phyloP scores from a whole-genome alignment of 1,139 yeast species.

The Geotrichum candidum region DNA sequence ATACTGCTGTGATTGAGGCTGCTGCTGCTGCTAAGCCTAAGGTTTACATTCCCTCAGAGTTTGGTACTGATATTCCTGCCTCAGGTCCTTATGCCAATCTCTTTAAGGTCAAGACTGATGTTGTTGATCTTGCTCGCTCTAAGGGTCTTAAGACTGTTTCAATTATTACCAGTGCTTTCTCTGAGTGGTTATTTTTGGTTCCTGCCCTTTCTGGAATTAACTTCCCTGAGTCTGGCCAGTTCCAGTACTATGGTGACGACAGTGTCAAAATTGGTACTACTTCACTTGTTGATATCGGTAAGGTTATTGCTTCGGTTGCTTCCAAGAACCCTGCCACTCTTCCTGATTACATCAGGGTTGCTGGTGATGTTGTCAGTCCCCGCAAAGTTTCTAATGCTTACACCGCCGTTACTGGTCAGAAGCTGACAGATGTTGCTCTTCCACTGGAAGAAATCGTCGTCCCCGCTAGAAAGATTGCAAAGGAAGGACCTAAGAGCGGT shows the following conservation, averaged over 20 bases:
- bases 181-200: constrained; percentile 26
- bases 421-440: constrained; percentile 28
- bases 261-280: constrained; percentile 36
- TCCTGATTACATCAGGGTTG: constrained; percentile 45
- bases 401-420: constrained; percentile 40
- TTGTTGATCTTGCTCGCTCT: constrained; percentile 40
- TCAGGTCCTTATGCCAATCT: constrained; percentile 34
- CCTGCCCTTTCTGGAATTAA: constrained; percentile 36
- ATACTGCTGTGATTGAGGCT: constrained; percentile 34
- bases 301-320: constrained; percentile 41
- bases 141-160: constrained; percentile 51
- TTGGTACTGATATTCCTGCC: constrained; percentile 44
- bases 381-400: constrained; percentile 41
- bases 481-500: constrained; percentile 6
- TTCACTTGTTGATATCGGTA: constrained; percentile 45
- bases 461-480: constrained; percentile 7
- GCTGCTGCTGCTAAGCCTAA: constrained; percentile 41
- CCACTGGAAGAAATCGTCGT: constrained; percentile 4
- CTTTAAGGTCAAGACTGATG: constrained; percentile 39
- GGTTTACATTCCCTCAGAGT: constrained; percentile 58
- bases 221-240: constrained; percentile 16
- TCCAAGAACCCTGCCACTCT: constrained; percentile 39
- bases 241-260: constrained; percentile 38
- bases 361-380: constrained; percentile 40
- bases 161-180: constrained; percentile 43